Conservation (phyloP, 106 monocot genomes). For the Chionographis japonica region DNA sequence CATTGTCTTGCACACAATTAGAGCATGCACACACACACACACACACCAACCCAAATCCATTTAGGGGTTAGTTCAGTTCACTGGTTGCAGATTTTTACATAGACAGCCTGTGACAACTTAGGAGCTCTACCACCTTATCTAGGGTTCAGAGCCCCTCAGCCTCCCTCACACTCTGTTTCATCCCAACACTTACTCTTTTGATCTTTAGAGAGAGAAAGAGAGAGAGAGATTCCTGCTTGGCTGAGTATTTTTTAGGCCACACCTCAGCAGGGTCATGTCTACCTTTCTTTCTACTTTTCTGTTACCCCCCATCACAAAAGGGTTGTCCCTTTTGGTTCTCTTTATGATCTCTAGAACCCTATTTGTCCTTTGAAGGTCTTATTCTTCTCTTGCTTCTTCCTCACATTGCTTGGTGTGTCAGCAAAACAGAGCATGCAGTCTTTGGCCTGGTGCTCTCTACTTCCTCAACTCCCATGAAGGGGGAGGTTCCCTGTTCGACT, state of each 20-base stretch:
- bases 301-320: no score
- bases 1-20: neutral
- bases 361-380: neutral
- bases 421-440: neutral
- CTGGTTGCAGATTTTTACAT: conserved; percentile 26
- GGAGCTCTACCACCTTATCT: no score
- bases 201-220: no score
- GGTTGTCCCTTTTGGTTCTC: neutral
- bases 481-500: no score
- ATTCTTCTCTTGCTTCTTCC: neutral
- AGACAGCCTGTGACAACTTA: conserved; percentile 15
- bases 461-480: no score
- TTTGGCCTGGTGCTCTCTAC: no score
- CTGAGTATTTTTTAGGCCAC: conserved; percentile 29
- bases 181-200: neutral
- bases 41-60: neutral
- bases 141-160: neutral
- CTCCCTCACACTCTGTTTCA: neutral
- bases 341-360: neutral
- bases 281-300: neutral
- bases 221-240: conserved; percentile 10
- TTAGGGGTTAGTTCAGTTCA: neutral
- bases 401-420: neutral
- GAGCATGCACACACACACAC: neutral
- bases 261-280: conserved; percentile 2